phyloP scores from a whole-genome alignment of 331 rosid species.

The Quercus lobata region DNA sequence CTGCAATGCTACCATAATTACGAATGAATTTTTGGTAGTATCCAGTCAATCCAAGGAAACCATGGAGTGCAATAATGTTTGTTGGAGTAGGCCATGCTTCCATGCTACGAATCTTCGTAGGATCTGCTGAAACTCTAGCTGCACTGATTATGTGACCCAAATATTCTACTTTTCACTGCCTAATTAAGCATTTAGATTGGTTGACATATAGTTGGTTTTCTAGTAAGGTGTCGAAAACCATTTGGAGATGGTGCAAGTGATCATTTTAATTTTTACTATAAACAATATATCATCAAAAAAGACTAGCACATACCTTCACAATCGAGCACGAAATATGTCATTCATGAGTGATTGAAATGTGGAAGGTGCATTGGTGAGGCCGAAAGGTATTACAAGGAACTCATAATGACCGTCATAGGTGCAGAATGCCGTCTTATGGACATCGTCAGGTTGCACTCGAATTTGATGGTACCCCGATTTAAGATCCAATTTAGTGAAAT shows the following conservation, averaged over 20 bases:
- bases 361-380: background rate
- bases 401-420: background rate
- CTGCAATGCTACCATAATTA: no score
- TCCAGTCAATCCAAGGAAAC: no score
- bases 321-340: background rate
- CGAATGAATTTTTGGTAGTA: no score
- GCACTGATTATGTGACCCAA: no score
- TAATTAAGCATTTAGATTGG: no score
- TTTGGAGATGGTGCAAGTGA: background rate
- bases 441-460: background rate
- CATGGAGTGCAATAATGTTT: no score
- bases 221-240: background rate
- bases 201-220: no score
- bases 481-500: background rate
- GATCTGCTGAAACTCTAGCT: no score
- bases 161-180: no score
- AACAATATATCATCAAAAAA: background rate
- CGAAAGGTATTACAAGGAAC: background rate
- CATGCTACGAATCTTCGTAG: no score
- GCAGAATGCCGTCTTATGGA: background rate
- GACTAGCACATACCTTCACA: background rate
- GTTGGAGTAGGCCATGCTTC: no score
- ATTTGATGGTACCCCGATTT: background rate
- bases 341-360: background rate
- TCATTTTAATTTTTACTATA: background rate